Evolutionary conservation across 2,329 filamentous ascomycete species (phyloP).

Genomic region (Beauveria varroae): DNA sequence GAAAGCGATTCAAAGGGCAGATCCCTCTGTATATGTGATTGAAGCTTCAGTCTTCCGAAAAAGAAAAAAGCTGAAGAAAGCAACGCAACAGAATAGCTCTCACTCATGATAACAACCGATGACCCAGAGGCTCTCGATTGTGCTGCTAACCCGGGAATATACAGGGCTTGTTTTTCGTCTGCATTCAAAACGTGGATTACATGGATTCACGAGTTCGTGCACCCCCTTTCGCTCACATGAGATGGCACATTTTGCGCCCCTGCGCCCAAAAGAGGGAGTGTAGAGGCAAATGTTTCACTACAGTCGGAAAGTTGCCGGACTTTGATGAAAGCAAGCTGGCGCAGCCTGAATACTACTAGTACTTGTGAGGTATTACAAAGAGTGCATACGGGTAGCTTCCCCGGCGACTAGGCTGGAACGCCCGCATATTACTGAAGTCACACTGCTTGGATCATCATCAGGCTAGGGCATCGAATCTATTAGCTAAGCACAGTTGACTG

Average conservation of each 20-base stretch:
- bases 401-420: neutral
- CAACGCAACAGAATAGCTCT: too few relatives aligned
- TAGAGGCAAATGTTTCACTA: neutral
- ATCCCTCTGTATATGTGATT: too few relatives aligned
- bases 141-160: too few relatives aligned
- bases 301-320: neutral
- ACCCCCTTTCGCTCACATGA: neutral
- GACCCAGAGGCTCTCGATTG: too few relatives aligned
- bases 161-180: too few relatives aligned
- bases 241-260: neutral
- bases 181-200: too few relatives aligned
- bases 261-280: too few relatives aligned
- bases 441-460: neutral
- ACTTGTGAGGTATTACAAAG: neutral
- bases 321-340: neutral
- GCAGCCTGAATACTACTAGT: neutral
- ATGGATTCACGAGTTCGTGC: neutral
- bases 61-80: too few relatives aligned
- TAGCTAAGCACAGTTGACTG: neutral
- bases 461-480: neutral
- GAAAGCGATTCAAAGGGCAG: too few relatives aligned
- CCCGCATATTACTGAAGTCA: neutral
- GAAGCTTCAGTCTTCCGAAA: too few relatives aligned
- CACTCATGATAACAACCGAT: too few relatives aligned
- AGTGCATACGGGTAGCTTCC: conserved; percentile 1